phyloP scores from a whole-genome alignment of 2,329 filamentous ascomycete species.

The Didymella segeticola region DNA sequence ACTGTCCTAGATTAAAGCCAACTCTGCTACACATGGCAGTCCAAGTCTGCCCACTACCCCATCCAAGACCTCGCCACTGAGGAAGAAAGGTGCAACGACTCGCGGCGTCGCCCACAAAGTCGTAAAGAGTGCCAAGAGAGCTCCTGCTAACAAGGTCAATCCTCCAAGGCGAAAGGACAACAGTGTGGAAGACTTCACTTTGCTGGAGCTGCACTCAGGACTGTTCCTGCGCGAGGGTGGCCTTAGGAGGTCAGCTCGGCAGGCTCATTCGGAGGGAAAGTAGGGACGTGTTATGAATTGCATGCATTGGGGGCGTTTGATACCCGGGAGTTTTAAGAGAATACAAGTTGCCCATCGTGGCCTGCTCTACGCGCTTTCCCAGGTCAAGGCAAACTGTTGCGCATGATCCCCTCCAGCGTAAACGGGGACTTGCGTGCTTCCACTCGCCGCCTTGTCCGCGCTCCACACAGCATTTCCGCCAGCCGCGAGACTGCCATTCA shows the following conservation, averaged over 20 bases:
- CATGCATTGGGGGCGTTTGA: constrained; percentile 10
- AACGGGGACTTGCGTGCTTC: constrained; percentile 54
- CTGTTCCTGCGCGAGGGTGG: not conserved
- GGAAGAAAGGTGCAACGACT: not conserved
- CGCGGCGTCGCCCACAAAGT: constrained; percentile 6
- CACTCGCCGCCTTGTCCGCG: constrained; percentile 52
- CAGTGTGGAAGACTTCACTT: constrained; percentile 3
- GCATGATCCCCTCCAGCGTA: constrained; percentile 48
- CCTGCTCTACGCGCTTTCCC: constrained; percentile 40
- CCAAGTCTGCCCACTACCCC: not conserved
- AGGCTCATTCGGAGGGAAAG: not conserved
- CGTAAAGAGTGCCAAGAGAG: not conserved
- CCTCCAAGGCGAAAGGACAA: not conserved
- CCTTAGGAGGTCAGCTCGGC: constrained; percentile 3
- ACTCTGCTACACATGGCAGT: not conserved
- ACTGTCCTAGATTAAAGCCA: not conserved
- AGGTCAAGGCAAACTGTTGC: constrained; percentile 45
- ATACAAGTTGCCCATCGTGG: not conserved
- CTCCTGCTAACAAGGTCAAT: not conserved
- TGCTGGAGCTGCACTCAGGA: constrained; percentile 6
- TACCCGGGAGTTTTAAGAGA: not conserved
- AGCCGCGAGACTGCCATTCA: constrained; percentile 46
- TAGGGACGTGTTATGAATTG: not conserved
- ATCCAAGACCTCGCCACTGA: not conserved
- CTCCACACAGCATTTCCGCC: constrained; percentile 52